Evolutionary conservation across 1,284 basidiomycete species (phyloP), one percentile per base, ranked within the genome.

Genomic region (Entoloma clypeatum): DNA sequence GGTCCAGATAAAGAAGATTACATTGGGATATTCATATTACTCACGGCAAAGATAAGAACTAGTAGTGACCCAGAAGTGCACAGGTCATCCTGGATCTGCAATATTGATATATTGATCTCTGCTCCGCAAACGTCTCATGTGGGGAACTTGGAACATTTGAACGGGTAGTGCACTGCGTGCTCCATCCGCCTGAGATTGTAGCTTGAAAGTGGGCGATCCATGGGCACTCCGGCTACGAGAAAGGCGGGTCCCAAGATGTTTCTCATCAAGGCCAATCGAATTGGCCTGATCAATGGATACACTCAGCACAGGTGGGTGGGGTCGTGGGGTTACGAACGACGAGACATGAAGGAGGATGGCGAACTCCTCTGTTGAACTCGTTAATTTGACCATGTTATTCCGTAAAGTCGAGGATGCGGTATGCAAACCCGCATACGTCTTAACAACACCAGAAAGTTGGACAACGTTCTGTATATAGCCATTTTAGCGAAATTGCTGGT

Each of bases 281-380:
- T 34, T 50, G 49, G 40, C 39, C 34, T 32, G 26, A 38, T 24
- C 41, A 37, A 44, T 32, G 44, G 48, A 51, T 50, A 38, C 50
- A 41, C 39, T 50, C 23, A 63, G 59, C 64, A 79, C 69, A 8
- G 84, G 82, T 24, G 82, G 81, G 56, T 76, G 77, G 10, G 81
- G 67, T 23, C 78, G 67, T 23, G 76, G 67, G 14, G 59, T 59
- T 31, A 76, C 77, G 55, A 84, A 82, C 0, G 85, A 86, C n/a
- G 86, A 86, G 35, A 86, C 80, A 56, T 86, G 84, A 11, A 89
- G 63, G 36, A 90, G 69, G 54, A 86, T 84, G 37, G 84, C 77
- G 50, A 87, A 82, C 56, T 85, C 84, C 59, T 89, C 81, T 7
- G 86, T 86, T 18, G 81, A 74, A 51, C 86, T 84, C 27, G 81